Base-by-base conservation (phyloP, 495 filamentous ascomycete species). In the Penicillium longicatenatum region DNA sequence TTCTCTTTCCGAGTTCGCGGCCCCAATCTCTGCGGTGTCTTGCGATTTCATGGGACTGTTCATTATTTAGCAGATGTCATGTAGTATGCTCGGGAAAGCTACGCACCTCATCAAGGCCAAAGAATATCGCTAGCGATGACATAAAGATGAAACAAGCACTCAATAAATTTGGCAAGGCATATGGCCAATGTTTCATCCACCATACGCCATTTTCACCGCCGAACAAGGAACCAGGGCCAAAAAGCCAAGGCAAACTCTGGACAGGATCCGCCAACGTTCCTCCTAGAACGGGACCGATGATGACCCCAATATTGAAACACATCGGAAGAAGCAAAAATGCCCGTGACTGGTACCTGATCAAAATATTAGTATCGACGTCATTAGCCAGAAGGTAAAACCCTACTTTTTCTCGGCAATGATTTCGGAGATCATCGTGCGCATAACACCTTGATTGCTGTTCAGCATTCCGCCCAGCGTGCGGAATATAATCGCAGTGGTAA, bases 321-420 rank as follows among this genome's bases (percentile, higher is more conserved):
- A 93, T 86, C 0, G 91, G 91, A 50, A 96, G 65, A n/a, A 94
- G 72, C 33, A 93, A 67, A 55, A 94, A 93, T 0, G 91, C 90
- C 30, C 89, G 79, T 14, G 84, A 85, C 74, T 90, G 89, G 60
- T 83, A 89, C 67, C 77, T 82, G 20, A 2, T 16, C 10, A 35
- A n/a, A 3, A 31, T 12, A 19, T 45, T 33, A 44, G 52, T 14
- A 6, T 46, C 19, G 41, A 31, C 2, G 4, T 31, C 16, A 41
- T 39, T 7, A 45, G 24, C 9, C 42, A 2, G 3, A 30, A 17
- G 21, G 5, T 10, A 16, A 1, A 17, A 33, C 62, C 72, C 21
- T 56, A 79, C 76, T 80, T 84, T 67, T 86, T 87, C 67, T 91
- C 89, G 35, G 75, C 80, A 35, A 92, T 82, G 52, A 86, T 92